phyloP scores from a whole-genome alignment of 2,329 filamentous ascomycete genomes.

The Monilinia fructicola region DNA sequence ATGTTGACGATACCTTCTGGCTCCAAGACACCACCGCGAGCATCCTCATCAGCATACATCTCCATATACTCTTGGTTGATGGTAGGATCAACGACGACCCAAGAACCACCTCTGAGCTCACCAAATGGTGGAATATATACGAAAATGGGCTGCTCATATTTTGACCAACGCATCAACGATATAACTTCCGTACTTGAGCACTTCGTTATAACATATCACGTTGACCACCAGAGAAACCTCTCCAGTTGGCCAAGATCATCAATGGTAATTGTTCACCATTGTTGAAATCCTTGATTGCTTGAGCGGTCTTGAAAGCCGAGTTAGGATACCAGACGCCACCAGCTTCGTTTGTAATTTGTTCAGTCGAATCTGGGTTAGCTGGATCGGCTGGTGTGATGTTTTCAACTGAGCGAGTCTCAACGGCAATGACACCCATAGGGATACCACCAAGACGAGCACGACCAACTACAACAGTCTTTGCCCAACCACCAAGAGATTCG shows the following conservation, averaged over 20 bases:
- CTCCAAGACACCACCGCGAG: constrained; percentile 95
- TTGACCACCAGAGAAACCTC: constrained; percentile 99
- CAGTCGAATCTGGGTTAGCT: constrained; percentile 96
- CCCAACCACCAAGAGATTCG: constrained; percentile 95
- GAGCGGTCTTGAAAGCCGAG: constrained; percentile 98
- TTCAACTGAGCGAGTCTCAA: constrained; percentile 94
- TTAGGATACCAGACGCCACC: constrained; percentile 99
- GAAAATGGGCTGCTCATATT: constrained; percentile 96
- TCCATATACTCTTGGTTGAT: constrained; percentile 98
- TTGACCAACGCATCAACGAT: constrained; percentile 98
- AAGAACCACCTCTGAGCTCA: constrained; percentile 96
- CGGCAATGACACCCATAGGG: constrained; percentile 95
- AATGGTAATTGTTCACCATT: constrained; percentile 95
- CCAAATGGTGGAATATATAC: constrained; percentile 97
- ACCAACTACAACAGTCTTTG: constrained; percentile 92
- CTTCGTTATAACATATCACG: constrained; percentile 99
- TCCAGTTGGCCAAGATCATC: constrained; percentile 99
- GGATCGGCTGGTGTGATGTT: constrained; percentile 96
- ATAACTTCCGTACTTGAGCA: constrained; percentile 98
- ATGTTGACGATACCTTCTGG: constrained; percentile 98
- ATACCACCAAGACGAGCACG: constrained; percentile 96
- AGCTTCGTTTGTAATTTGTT: constrained; percentile 90
- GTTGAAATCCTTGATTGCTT: constrained; percentile 99
- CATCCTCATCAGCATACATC: constrained; percentile 96
- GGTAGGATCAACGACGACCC: constrained; percentile 98